Base-by-base conservation (phyloP, 345 rosid species). In the Camelina laxa region DNA sequence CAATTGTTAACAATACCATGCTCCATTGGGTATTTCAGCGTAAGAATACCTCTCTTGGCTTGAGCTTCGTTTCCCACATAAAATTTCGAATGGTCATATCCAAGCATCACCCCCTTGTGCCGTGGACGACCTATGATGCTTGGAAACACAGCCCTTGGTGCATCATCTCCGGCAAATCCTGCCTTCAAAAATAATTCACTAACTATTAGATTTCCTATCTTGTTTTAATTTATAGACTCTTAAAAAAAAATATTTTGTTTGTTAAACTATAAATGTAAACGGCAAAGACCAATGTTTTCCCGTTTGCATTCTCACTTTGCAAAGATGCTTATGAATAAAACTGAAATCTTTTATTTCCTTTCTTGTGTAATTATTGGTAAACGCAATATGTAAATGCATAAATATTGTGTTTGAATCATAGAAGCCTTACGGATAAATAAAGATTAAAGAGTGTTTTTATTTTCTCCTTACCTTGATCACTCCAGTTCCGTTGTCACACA, bases 401-500 rank as follows among this genome's bases (percentile, higher is more conserved):
- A 10, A 38, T 1, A 17, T 38, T 19, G 30, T 10, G 38, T 22
- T 9, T 44, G 4, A 44, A 63, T 9, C 14, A 14, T 22, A 1
- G 6, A 17, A 58, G n/a, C 44, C 14, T 33, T 58, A 21, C 8
- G 5, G 4, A 38, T 20, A 21, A 61, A 21, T 21, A 39, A 7
- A 13, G 30, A 61, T 14, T 21, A 39, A 7, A 13, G 30, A 60
- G 21, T 39, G 47, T 7, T 48, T 21, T n/a, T 2, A 11, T 30
- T 65, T 14, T 38, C 19, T 38, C 16, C 38, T 20, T 81, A 89
- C 92, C 96, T 85, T 87, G 64, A 85, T 87, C 87, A 87, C 81
- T 72, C 87, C 89, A 39, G 86, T 87, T n/a, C 91, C 89, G 64
- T 87, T 87, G 84, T 89, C 95, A 44, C 92, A 87, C 17, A 87